These are phyloP conservation scores for Candida nitratophila DNA, from an alignment of 805 yeast genomes.

Conservation along the genomic window DNA sequence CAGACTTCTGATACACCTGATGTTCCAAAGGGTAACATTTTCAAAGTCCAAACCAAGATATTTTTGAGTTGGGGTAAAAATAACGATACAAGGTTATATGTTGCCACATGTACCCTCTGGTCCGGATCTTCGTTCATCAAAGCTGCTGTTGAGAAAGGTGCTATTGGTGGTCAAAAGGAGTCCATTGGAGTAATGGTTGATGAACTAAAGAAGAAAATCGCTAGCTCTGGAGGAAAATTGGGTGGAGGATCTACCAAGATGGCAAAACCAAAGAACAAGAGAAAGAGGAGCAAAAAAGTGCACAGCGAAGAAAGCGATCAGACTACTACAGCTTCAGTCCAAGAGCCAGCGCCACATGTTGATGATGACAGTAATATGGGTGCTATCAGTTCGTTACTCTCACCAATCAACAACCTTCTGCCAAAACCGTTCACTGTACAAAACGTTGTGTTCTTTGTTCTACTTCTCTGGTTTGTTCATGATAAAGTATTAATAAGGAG, in stretches of 20 bases:
- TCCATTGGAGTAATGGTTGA: conserved; percentile 42
- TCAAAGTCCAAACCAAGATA: conserved; percentile 51
- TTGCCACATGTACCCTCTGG: conserved; percentile 60
- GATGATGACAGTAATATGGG: conserved; percentile 11
- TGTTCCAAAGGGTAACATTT: conserved; percentile 73
- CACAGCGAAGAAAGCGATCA: too few species aligned
- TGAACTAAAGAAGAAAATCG: conserved; percentile 36
- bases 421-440: conserved; percentile 5
- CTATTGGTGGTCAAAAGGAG: conserved; percentile 65
- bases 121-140: conserved; percentile 73
- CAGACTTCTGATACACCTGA: conserved; percentile 68
- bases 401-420: neutral
- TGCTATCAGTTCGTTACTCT: neutral
- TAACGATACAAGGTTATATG: conserved; percentile 44
- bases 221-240: conserved; percentile 1
- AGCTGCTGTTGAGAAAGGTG: conserved; percentile 67
- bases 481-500: too few species aligned
- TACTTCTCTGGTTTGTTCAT: neutral
- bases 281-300: conserved; percentile 4
- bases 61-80: conserved; percentile 57
- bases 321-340: conserved; percentile 6
- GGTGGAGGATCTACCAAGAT: conserved; percentile 1
- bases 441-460: neutral
- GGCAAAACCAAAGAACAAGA: conserved; percentile 11
- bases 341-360: neutral